Conservation (phyloP, 2,329 filamentous ascomycete species). For the Xylariaceae sp. region DNA sequence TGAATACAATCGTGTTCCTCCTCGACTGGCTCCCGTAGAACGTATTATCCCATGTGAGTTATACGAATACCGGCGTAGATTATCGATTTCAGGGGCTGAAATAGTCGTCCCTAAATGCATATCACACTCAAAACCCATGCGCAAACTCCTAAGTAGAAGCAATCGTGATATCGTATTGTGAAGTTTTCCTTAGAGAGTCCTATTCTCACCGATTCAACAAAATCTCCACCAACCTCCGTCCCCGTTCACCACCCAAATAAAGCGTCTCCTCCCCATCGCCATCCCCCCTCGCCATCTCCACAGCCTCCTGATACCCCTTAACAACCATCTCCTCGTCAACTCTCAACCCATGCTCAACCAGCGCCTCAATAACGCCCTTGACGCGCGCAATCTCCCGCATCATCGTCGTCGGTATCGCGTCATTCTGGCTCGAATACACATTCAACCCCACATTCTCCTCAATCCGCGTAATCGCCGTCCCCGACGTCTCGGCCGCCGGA, state of each 20-base stretch:
- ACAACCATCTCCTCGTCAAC: slow-evolving; percentile 90
- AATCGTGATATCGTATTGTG: slow-evolving; percentile 12
- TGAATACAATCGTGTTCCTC: not conserved
- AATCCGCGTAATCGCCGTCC: slow-evolving; percentile 66
- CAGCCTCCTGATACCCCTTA: slow-evolving; percentile 72
- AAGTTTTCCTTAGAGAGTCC: not conserved
- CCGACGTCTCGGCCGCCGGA: slow-evolving; percentile 40
- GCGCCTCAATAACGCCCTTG: slow-evolving; percentile 70
- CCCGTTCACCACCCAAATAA: slow-evolving; percentile 55
- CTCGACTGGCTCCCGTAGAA: no score
- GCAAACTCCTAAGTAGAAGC: no score
- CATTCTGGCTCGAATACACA: slow-evolving; percentile 94
- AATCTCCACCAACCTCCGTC: slow-evolving; percentile 45
- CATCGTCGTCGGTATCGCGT: slow-evolving; percentile 69
- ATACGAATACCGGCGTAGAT: no score
- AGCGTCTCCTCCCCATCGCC: slow-evolving; percentile 51
- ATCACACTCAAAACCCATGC: no score
- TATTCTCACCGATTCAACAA: slow-evolving; percentile 28
- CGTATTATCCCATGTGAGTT: no score
- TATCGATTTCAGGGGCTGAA: no score
- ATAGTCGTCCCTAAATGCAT: no score
- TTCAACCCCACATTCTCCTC: slow-evolving; percentile 81
- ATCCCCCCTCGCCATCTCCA: slow-evolving; percentile 65
- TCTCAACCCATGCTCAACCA: slow-evolving; percentile 75
- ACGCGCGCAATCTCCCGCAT: slow-evolving; percentile 85